Evolutionary conservation across 495 filamentous ascomycete genomes (phyloP), one percentile per base, ranked within the genome.

Genomic region (Xanthoparmelia taractica): DNA sequence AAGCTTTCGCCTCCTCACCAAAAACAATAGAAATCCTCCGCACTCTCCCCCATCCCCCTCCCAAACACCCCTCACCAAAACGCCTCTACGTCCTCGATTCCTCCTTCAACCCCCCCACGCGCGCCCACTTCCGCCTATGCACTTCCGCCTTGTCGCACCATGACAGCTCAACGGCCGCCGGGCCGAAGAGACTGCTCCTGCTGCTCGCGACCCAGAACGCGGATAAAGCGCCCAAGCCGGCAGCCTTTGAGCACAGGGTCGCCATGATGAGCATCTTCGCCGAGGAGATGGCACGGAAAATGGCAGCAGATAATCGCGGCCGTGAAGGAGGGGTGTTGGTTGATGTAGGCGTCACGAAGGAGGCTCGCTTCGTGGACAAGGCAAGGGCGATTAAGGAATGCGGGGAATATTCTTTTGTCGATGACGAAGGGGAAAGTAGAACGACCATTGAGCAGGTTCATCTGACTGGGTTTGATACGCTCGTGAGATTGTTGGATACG

Each of bases 61-160:
- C 67, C 25, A 71, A 66, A 41, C 69, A 69, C 56, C 63, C 68
- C 45, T 67, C 41, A 40, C 67, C 68, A 10, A 76, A 79, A 60
- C 78, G 78, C 27, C 80, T 97, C 67, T 87, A 92, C 73, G 84
- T 97, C 65, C 85, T 97, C 68, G 93, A 97, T 73, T 95, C 92
- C 4, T 93, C 89, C 61, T 97, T 96, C 83, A 97, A 97, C 70
- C 93, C 93, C 20, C 93, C 93, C 13, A 93, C 91, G 4, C 77
- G 81, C 43, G 93, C 93, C 15, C 93, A 97, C 72, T 79, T 88
- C 58, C 78, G 78, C 58, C 91, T 97, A 71, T 89, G 85, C 5
- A 76, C 78, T 29, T 85, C 87, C 13, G 89, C 90, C 15, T 73
- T 94, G 5, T 72, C 72, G n/a, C 70, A 75, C n/a, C n/a, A n/a